Evolutionary conservation across 768 basidiomycete genomes (phyloP).

Genomic region (Boletellus emodensis): DNA sequence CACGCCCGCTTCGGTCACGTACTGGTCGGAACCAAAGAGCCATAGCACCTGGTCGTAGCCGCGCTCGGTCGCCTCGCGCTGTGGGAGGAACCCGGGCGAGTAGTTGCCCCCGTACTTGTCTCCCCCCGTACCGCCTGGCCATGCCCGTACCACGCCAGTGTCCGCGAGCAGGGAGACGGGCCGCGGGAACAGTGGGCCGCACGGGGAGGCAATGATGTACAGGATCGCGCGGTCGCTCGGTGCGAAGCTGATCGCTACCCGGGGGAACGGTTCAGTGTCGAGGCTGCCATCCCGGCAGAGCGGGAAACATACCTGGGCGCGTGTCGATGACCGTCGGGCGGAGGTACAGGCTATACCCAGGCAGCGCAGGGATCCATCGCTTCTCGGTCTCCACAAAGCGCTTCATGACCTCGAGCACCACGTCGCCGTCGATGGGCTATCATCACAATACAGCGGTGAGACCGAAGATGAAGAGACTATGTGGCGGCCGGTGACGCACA

Average conservation of each 20-base stretch:
- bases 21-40: conserved; percentile 61
- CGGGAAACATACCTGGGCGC: conserved; percentile 30
- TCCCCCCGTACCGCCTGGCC: conserved; percentile 72
- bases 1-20: conserved; percentile 57
- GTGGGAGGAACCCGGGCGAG: conserved; percentile 57
- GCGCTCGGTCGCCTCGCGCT: conserved; percentile 55
- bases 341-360: conserved; percentile 82
- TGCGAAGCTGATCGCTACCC: conserved; percentile 55
- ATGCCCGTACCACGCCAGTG: conserved; percentile 72
- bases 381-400: conserved; percentile 65
- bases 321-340: conserved; percentile 70
- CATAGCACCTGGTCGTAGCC: conserved; percentile 81
- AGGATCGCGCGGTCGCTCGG: conserved; percentile 79
- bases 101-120: conserved; percentile 68
- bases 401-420: conserved; percentile 52
- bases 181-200: conserved; percentile 50
- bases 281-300: background rate
- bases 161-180: conserved; percentile 58
- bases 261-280: too few relatives aligned
- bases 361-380: conserved; percentile 78
- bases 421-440: conserved; percentile 43
- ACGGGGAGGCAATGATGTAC: conserved; percentile 75
- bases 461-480: too few relatives aligned
- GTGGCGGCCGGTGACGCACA: conserved; percentile 32
- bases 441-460: too few relatives aligned